Conservation (phyloP, 2,329 filamentous ascomycete genomes). For the Calonectria crousiana region DNA sequence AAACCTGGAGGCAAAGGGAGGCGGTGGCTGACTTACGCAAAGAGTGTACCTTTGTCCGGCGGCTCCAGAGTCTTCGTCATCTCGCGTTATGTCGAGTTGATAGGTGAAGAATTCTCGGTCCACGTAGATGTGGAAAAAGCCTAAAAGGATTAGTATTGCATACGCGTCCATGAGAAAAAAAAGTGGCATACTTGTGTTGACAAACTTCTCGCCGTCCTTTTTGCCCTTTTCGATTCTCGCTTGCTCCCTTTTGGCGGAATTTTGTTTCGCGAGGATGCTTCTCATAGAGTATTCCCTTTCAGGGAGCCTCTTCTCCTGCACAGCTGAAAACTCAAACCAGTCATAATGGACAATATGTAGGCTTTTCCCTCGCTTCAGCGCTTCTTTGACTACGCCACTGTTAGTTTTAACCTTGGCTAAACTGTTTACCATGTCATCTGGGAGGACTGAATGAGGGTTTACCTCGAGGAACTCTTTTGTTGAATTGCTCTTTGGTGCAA, state of each 20-base stretch:
- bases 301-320: conserved; percentile 46
- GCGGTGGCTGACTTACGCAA: conserved; percentile 60
- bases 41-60: conserved; percentile 70
- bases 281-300: conserved; percentile 58
- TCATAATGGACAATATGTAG: conserved; percentile 61
- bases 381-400: conserved; percentile 50
- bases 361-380: conserved; percentile 49
- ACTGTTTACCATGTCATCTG: neutral
- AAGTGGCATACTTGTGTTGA: conserved; percentile 62
- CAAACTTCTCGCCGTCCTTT: conserved; percentile 55
- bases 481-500: conserved; percentile 72
- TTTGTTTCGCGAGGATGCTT: conserved; percentile 44
- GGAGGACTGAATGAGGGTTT: conserved; percentile 10
- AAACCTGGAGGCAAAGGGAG: neutral
- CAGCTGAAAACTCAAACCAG: conserved; percentile 64
- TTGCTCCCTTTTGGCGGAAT: conserved; percentile 47
- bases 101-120: conserved; percentile 75
- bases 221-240: conserved; percentile 54
- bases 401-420: neutral
- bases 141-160: conserved; percentile 50
- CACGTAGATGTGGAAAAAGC: conserved; percentile 72
- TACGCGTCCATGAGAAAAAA: neutral
- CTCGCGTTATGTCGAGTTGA: conserved; percentile 70
- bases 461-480: conserved; percentile 55
- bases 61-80: conserved; percentile 57